Percentiles rank a stretch among this genome's conserved stretches.
Evolutionary conservation across 805 yeast genomes (phyloP).

Genomic region (Spathaspora hagerdaliae): DNA sequence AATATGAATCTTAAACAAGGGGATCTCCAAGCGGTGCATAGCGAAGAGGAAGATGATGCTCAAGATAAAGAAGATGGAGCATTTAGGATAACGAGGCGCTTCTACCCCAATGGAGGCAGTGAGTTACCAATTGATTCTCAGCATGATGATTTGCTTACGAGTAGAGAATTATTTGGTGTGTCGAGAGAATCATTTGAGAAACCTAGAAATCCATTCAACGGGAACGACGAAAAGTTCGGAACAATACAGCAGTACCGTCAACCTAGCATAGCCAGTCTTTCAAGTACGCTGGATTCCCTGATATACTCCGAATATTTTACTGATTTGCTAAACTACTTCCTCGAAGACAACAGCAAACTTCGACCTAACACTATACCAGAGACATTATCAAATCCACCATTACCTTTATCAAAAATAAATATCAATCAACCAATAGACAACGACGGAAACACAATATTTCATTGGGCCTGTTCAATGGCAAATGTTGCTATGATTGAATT

Average conservation of each 20-base stretch:
- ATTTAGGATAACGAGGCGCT: conserved; percentile 7
- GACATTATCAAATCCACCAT: conserved; percentile 53
- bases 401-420: conserved; percentile 48
- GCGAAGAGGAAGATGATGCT: conserved; percentile 27
- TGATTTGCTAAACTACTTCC: conserved; percentile 47
- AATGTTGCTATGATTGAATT: conserved; percentile 64
- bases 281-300: conserved; percentile 16
- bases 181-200: conserved; percentile 35
- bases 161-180: conserved; percentile 40
- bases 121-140: conserved; percentile 9
- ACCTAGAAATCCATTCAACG: conserved; percentile 10
- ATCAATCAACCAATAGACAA: conserved; percentile 89
- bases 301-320: conserved; percentile 38
- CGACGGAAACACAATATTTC: conserved; percentile 88
- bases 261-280: conserved; percentile 12
- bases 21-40: conserved; percentile 32
- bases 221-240: neutral
- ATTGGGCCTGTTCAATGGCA: conserved; percentile 94
- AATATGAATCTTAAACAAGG: conserved; percentile 31
- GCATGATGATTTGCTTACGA: conserved; percentile 33
- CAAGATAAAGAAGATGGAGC: conserved; percentile 9
- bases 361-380: conserved; percentile 22
- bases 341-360: conserved; percentile 37
- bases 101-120: conserved; percentile 9
- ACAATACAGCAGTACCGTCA: conserved; percentile 32